Base-by-base conservation (phyloP, 2,329 filamentous ascomycete species). In the Spiromastix sp. region DNA sequence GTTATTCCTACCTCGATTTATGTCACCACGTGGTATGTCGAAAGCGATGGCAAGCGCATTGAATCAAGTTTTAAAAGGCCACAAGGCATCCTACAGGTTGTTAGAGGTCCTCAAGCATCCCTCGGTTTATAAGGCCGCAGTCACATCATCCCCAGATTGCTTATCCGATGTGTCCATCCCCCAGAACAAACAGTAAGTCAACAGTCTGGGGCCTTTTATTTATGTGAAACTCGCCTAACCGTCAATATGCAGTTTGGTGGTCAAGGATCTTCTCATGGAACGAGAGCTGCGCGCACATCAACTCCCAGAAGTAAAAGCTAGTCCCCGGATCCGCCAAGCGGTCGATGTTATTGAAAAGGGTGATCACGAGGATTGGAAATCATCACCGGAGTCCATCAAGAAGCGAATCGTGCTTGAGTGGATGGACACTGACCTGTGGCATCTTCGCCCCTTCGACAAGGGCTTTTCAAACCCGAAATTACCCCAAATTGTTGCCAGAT, bases 401-500 rank as follows among this genome's bases (percentile, higher is more conserved):
- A 37, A 40, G 31, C 30, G 40, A 4, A 42, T 42, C 11, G 40
- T 37, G 11, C 22, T 42, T 9, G 37, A 38, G 16, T 42, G 34
- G 38, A 42, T 42, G 37, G 34, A 38, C 31, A 42, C 34, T 8
- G 40, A 40, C 32, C 12, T 42, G 16, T 42, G 41, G 38, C 31
- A 26, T 21, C 16, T 30, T 12, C 35, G 35, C 17, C 38, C 38
- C 3, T 40, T 38, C 20, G 35, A 38, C 15, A 38, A 38, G 21
- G 38, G 34, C n/a, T 42, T 42, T 32, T 20, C 35, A 28, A 42
- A 42, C 15, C 38, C 38, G 15, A 36, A 38, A 7, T 30, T 41
- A 29, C 41, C 38, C 11, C 20, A 21, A 2, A 36, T 42, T 41
- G 40, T 42, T 15, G 25, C 22, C 19, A 40, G 29, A 16, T 42